phyloP scores from a whole-genome alignment of 805 yeast genomes.

The Yamadazyma scolyti region DNA sequence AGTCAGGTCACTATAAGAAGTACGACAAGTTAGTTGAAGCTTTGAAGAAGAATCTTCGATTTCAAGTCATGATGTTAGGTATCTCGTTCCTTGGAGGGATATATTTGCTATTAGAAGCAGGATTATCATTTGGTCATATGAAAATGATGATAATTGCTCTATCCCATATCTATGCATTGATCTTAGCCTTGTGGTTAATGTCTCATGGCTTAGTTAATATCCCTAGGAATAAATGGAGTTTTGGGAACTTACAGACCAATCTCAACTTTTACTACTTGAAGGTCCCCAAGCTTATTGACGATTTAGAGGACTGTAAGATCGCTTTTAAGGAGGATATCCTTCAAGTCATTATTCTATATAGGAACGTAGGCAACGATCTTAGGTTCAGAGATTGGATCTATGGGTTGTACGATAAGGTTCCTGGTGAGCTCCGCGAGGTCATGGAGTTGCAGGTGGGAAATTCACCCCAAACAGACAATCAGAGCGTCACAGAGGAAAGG shows the following conservation, averaged over 20 bases:
- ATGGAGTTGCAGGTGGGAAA: constrained; percentile 23
- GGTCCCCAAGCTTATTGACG: constrained; percentile 57
- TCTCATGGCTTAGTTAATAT: constrained; percentile 73
- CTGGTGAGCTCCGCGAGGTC: constrained; percentile 31
- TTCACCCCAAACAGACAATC: constrained; percentile 19
- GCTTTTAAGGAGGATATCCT: constrained; percentile 61
- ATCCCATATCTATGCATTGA: constrained; percentile 72
- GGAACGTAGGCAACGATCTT: constrained; percentile 19
- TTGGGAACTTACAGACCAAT: constrained; percentile 25
- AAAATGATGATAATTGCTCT: constrained; percentile 69
- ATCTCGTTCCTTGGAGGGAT: constrained; percentile 52
- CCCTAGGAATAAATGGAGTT: constrained; percentile 49
- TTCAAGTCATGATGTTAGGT: constrained; percentile 54
- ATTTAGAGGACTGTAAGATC: constrained; percentile 58
- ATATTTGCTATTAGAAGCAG: constrained; percentile 52
- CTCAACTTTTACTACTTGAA: constrained; percentile 44
- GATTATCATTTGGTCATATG: constrained; percentile 50
- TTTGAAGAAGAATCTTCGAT: constrained; percentile 50
- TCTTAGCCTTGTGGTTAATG: constrained; percentile 77
- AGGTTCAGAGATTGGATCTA: constrained; percentile 66
- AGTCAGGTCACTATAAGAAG: constrained; percentile 61
- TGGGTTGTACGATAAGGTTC: constrained; percentile 44
- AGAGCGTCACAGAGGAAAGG: constrained; percentile 36
- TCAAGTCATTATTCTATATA: constrained; percentile 50
- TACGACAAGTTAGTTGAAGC: constrained; percentile 52